phyloP scores from a whole-genome alignment of 2,329 filamentous ascomycete genomes.

The Herpotrichia juniperi region DNA sequence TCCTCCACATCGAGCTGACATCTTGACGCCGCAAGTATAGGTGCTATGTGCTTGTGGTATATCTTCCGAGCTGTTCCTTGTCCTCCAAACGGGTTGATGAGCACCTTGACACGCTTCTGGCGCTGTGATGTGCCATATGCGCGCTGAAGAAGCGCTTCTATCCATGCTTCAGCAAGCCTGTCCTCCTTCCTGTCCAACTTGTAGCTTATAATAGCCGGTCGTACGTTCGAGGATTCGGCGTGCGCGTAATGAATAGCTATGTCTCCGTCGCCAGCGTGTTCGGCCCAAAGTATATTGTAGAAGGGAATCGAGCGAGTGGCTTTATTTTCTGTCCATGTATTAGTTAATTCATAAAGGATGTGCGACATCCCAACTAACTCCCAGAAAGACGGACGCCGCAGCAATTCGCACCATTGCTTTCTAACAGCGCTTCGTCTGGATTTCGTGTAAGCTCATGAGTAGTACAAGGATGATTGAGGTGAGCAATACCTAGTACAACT shows the following conservation, averaged over 20 bases:
- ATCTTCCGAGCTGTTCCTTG: conserved; percentile 75
- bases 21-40: conserved; percentile 80
- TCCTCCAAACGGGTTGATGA: conserved; percentile 91
- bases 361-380: conserved; percentile 41
- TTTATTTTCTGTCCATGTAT: conserved; percentile 48
- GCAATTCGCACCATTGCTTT: conserved; percentile 57
- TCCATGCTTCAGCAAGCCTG: conserved; percentile 64
- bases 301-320: conserved; percentile 70
- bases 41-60: conserved; percentile 77
- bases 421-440: conserved; percentile 60
- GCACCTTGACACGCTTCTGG: conserved; percentile 80
- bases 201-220: conserved; percentile 67
- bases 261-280: conserved; percentile 61
- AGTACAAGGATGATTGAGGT: not conserved
- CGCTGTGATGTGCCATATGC: conserved; percentile 74
- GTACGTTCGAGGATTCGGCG: conserved; percentile 61
- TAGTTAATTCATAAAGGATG: not conserved
- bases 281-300: conserved; percentile 85
- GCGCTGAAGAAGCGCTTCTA: conserved; percentile 66
- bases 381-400: conserved; percentile 60
- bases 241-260: conserved; percentile 77
- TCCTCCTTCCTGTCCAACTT: conserved; percentile 59
- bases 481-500: conserved; percentile 60
- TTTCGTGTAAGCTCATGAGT: not conserved
- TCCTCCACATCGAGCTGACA: conserved; percentile 76